phyloP scores from a whole-genome alignment of 768 basidiomycete genomes.

The Crassisporium funariophilum region DNA sequence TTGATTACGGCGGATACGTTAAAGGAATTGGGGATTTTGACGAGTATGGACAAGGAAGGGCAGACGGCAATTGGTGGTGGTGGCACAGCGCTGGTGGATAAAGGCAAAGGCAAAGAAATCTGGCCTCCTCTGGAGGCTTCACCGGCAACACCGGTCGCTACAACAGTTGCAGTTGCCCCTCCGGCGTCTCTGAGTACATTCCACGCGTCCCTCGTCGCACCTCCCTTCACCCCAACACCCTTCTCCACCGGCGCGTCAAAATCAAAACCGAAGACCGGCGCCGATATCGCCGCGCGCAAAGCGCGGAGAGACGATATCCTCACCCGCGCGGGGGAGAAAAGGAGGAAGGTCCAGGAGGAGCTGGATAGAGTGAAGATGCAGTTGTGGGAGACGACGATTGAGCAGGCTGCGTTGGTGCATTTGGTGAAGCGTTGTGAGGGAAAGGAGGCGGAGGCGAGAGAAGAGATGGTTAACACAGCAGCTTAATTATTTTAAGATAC shows the following conservation, averaged over 20 bases:
- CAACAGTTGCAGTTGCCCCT: not conserved
- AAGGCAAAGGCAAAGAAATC: conserved; percentile 28
- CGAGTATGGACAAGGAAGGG: not conserved
- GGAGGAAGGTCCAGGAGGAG: conserved; percentile 52
- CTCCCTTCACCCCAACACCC: not conserved
- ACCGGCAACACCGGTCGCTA: too few species aligned
- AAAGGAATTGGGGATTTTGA: conserved; percentile 13
- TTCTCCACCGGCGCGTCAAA: not conserved
- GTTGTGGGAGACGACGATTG: conserved; percentile 74
- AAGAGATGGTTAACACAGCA: not conserved
- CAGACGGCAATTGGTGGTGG: not conserved
- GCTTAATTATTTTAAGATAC: too few species aligned
- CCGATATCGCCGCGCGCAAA: conserved; percentile 1
- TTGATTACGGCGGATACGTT: not conserved
- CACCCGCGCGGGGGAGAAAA: conserved; percentile 53
- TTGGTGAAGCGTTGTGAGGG: conserved; percentile 32
- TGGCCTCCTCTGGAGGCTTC: not conserved
- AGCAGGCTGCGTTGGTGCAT: conserved; percentile 62
- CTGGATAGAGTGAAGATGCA: conserved; percentile 63
- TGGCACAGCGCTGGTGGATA: conserved; percentile 9
- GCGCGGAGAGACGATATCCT: conserved; percentile 40
- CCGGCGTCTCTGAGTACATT: not conserved
- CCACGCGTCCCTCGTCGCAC: not conserved
- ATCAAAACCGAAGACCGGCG: not conserved
- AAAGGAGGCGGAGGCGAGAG: not conserved